phyloP scores from a whole-genome alignment of 2,329 filamentous ascomycete species.

The Monilinia laxa region DNA sequence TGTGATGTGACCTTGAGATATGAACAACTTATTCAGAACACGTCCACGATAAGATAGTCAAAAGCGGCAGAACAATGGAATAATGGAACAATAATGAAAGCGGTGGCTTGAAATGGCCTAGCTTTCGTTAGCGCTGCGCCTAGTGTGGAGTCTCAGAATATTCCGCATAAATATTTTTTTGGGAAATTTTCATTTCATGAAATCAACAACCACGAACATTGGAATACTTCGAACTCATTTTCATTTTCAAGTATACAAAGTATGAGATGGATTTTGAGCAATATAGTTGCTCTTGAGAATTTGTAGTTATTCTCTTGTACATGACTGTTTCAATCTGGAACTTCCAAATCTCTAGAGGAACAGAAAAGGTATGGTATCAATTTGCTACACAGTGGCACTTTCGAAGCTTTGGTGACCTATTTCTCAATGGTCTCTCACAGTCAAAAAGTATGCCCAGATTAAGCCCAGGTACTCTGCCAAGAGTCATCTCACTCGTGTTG shows the following conservation, averaged over 20 bases:
- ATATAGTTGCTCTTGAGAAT: background rate
- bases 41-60: slow-evolving; percentile 17
- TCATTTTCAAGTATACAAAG: background rate
- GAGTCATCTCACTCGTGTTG: slow-evolving; percentile 92
- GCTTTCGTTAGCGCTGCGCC: background rate
- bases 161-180: slow-evolving; percentile 19
- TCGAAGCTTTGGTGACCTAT: slow-evolving; percentile 83
- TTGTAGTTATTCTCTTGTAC: background rate
- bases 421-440: slow-evolving; percentile 71
- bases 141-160: background rate
- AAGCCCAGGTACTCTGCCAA: slow-evolving; percentile 78
- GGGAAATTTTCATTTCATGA: background rate
- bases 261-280: background rate
- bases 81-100: background rate
- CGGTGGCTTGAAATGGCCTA: background rate
- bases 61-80: background rate
- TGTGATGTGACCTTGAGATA: background rate
- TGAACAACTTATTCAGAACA: slow-evolving; percentile 5
- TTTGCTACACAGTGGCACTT: slow-evolving; percentile 61
- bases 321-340: background rate
- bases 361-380: slow-evolving; percentile 5
- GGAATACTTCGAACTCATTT: background rate
- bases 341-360: background rate
- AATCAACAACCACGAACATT: background rate
- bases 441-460: slow-evolving; percentile 84